phyloP scores from a whole-genome alignment of 139 green algal species.

The Micractinium sp. region DNA sequence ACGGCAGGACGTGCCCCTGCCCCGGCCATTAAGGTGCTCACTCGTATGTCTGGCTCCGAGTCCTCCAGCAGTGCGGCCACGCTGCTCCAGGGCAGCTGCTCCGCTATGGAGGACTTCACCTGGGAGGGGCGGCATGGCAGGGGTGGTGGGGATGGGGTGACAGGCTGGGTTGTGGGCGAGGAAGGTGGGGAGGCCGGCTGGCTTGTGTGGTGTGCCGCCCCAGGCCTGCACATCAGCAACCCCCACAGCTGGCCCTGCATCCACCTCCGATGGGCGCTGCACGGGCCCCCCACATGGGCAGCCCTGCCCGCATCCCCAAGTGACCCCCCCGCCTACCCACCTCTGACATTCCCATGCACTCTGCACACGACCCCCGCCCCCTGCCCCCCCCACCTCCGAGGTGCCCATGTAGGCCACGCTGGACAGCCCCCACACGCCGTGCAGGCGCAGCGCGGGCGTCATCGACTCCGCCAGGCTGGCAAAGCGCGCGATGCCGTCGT shows the following conservation, averaged over 20 bases:
- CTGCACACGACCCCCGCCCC: neutral
- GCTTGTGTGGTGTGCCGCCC: neutral
- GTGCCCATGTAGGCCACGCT: conserved; percentile 69
- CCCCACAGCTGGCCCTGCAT: no score
- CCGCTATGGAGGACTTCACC: conserved; percentile 34
- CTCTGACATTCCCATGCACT: neutral
- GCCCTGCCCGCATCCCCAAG: neutral
- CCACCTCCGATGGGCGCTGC: no score
- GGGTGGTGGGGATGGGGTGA: no score
- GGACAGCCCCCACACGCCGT: conserved; percentile 79
- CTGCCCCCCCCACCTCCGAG: conserved; percentile 46
- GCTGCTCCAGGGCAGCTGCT: conserved; percentile 62
- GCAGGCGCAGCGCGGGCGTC: conserved; percentile 60
- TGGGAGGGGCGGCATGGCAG: neutral
- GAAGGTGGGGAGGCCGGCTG: neutral
- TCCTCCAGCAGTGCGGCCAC: conserved; percentile 67
- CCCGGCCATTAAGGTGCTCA: neutral
- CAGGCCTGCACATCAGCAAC: no score
- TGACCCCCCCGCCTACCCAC: neutral
- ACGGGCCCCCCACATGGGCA: no score
- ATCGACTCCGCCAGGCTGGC: conserved; percentile 49
- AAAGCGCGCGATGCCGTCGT: conserved; percentile 57
- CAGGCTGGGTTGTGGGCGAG: neutral
- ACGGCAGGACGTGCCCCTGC: no score
- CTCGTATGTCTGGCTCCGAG: conserved; percentile 55